These are phyloP conservation scores for Bolboschoenoplectus hybrid DNA, from an alignment of 202 grass and related monocot species.

Conservation along the genomic window DNA sequence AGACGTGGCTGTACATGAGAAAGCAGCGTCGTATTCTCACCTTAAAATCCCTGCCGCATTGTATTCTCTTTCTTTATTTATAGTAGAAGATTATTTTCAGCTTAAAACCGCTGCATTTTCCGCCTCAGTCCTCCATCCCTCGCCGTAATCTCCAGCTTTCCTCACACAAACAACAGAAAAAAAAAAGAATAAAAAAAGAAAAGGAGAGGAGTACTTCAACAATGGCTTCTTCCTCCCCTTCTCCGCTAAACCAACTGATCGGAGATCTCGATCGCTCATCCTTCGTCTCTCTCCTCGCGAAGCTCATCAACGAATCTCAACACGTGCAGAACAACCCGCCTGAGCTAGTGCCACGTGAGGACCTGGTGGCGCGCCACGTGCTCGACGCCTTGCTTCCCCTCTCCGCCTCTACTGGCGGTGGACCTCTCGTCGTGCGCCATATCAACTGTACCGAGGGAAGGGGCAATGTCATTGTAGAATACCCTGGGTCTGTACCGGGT, in stretches of 20 bases:
- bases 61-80: too few relatives aligned
- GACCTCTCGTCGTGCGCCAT: slow-evolving; percentile 72
- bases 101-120: too few relatives aligned
- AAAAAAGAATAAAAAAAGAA: too few relatives aligned
- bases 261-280: slow-evolving; percentile 64
- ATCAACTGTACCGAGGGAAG: slow-evolving; percentile 63
- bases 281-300: slow-evolving; percentile 73
- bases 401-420: slow-evolving; percentile 47
- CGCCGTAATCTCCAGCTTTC: neutral
- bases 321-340: slow-evolving; percentile 87
- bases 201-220: neutral
- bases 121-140: neutral
- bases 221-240: slow-evolving; percentile 53
- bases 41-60: too few relatives aligned
- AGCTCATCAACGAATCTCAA: slow-evolving; percentile 73
- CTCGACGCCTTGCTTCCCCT: slow-evolving; percentile 56
- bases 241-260: slow-evolving; percentile 51
- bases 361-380: slow-evolving; percentile 65
- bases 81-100: too few relatives aligned
- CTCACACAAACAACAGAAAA: neutral
- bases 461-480: slow-evolving; percentile 88
- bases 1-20: too few relatives aligned
- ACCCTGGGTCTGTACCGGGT: slow-evolving; percentile 70
- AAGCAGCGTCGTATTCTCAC: too few relatives aligned
- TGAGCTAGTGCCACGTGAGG: slow-evolving; percentile 55